A percentile compares a stretch with the other conserved stretches of the same genome.
Evolutionary conservation across 164 flowering plant genomes (phyloP).

Genomic region (Litsea cubeba): DNA sequence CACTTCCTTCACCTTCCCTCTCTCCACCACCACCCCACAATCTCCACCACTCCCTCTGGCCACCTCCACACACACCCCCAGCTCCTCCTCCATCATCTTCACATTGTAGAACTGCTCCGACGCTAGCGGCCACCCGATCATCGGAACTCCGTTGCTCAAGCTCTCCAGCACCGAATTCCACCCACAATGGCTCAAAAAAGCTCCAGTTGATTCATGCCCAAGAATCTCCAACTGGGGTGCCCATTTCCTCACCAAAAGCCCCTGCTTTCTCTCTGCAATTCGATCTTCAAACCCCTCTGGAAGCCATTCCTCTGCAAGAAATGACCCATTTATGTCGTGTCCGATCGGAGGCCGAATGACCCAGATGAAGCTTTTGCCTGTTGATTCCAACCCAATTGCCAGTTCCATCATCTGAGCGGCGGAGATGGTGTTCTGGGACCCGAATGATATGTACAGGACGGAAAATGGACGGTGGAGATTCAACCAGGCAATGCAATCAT

Average conservation of each 20-base stretch:
- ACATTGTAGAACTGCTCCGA: slow-evolving; percentile 21
- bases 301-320: slow-evolving; percentile 18
- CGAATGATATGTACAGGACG: slow-evolving; percentile 19
- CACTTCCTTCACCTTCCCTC: background rate
- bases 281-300: slow-evolving; percentile 18
- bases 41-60: slow-evolving; percentile 8
- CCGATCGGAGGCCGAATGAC: slow-evolving; percentile 26
- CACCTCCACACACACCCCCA: slow-evolving; percentile 19
- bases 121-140: slow-evolving; percentile 20
- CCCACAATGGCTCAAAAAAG: slow-evolving; percentile 21
- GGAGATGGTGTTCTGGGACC: slow-evolving; percentile 17
- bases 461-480: slow-evolving; percentile 9
- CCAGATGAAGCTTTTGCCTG: slow-evolving; percentile 20
- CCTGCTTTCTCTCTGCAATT: slow-evolving; percentile 9
- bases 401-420: slow-evolving; percentile 22
- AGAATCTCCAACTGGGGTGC: slow-evolving; percentile 18
- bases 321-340: slow-evolving; percentile 15
- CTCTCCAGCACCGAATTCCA: slow-evolving; percentile 21
- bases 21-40: background rate
- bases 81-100: slow-evolving; percentile 19
- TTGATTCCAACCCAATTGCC: slow-evolving; percentile 19
- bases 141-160: slow-evolving; percentile 15
- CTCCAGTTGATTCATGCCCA: slow-evolving; percentile 11
- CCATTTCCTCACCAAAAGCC: slow-evolving; percentile 13
- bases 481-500: slow-evolving; percentile 15